phyloP scores from a whole-genome alignment of 805 yeast species.

The Candida piceae region DNA sequence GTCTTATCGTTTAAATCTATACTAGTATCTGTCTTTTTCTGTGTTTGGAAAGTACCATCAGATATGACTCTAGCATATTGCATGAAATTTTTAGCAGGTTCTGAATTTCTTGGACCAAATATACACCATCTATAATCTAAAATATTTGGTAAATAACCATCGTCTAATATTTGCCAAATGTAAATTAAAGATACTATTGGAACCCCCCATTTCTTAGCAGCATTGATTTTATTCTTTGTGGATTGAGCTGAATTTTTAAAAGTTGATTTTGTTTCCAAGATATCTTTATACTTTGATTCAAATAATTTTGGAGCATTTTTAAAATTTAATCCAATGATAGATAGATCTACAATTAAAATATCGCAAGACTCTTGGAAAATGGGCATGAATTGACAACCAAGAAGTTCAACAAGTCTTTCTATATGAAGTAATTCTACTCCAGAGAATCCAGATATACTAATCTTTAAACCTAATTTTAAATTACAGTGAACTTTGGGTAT shows the following conservation, averaged over 20 bases:
- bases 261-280: constrained; percentile 12
- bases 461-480: constrained; percentile 30
- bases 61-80: constrained; percentile 18
- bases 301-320: constrained; percentile 40
- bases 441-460: constrained; percentile 27
- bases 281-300: constrained; percentile 31
- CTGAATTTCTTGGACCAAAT: constrained; percentile 33
- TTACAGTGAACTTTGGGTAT: constrained; percentile 18
- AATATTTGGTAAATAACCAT: constrained; percentile 35
- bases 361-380: constrained; percentile 48
- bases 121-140: constrained; percentile 51
- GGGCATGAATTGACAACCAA: constrained; percentile 49
- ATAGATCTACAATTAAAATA: constrained; percentile 49
- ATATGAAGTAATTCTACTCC: constrained; percentile 27
- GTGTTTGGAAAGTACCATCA: constrained; percentile 18
- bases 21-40: constrained; percentile 1
- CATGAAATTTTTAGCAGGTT: constrained; percentile 18
- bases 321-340: constrained; percentile 37
- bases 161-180: constrained; percentile 46
- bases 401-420: constrained; percentile 50
- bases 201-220: constrained; percentile 52
- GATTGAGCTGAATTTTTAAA: constrained; percentile 26
- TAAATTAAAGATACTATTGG: constrained; percentile 56
- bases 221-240: constrained; percentile 49
- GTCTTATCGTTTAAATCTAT: neutral